Conservation (phyloP, 2,329 filamentous ascomycete genomes). For the Periconia macrospinosa region DNA sequence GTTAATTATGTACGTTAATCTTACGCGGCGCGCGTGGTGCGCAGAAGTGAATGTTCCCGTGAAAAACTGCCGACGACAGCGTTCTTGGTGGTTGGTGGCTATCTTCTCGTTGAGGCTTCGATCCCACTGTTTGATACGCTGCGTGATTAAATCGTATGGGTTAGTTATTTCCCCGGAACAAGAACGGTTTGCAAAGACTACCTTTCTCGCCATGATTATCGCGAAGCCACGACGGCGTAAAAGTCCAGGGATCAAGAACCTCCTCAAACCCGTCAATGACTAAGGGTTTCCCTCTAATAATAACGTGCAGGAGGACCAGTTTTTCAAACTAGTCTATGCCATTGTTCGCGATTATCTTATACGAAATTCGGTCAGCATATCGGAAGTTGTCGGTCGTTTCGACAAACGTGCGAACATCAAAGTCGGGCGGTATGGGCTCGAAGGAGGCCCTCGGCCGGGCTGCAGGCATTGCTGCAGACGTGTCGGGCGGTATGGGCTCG, state of each 20-base stretch:
- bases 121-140: too few relatives aligned
- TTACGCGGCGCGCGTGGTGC: too few relatives aligned
- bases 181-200: too few relatives aligned
- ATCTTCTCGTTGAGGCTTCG: too few relatives aligned
- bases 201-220: slow-evolving; percentile 77
- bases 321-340: slow-evolving; percentile 82
- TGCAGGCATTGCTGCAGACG: too few relatives aligned
- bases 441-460: slow-evolving; percentile 84
- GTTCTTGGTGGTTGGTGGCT: too few relatives aligned
- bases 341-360: slow-evolving; percentile 74
- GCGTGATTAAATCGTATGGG: too few relatives aligned
- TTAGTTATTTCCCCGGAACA: too few relatives aligned
- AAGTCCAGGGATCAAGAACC: slow-evolving; percentile 73
- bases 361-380: slow-evolving; percentile 79
- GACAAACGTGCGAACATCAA: slow-evolving; percentile 76
- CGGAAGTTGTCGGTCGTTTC: slow-evolving; percentile 81
- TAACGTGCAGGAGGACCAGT: slow-evolving; percentile 79
- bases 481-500: slow-evolving; percentile 83
- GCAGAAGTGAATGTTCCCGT: too few relatives aligned
- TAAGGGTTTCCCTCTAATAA: slow-evolving; percentile 81
- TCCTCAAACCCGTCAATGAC: slow-evolving; percentile 88
- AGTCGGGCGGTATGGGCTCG: slow-evolving; percentile 83
- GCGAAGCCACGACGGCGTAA: slow-evolving; percentile 79
- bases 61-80: too few relatives aligned
- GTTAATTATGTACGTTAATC: too few relatives aligned